These are phyloP conservation scores for Aristolochia contorta DNA, from an alignment of 164 flowering plant genomes.

Conservation along the genomic window DNA sequence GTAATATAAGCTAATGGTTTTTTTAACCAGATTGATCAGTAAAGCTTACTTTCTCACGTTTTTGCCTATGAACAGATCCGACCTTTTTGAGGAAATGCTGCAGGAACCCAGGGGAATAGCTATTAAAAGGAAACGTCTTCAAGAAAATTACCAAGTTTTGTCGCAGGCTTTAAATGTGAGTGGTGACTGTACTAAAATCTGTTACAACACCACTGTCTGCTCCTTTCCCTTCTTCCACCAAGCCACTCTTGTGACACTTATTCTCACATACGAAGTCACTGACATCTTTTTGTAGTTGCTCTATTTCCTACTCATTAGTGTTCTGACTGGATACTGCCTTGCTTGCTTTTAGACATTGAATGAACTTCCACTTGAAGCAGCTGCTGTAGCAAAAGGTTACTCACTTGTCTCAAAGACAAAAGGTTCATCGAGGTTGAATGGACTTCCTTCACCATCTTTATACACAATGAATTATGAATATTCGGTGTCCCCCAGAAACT, in stretches of 20 bases:
- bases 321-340: neutral
- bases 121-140: conserved; percentile 63
- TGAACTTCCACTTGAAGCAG: conserved; percentile 92
- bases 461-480: conserved; percentile 40
- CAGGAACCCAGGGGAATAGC: conserved; percentile 90
- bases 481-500: conserved; percentile 54
- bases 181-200: neutral
- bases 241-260: neutral
- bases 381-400: conserved; percentile 56
- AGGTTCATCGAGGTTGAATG: conserved; percentile 55
- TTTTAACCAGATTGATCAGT: neutral
- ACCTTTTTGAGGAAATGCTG: conserved; percentile 86
- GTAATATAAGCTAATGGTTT: neutral
- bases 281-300: neutral
- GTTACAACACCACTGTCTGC: too few relatives aligned
- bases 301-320: neutral
- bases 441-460: conserved; percentile 24
- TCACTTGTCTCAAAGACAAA: conserved; percentile 47
- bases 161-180: conserved; percentile 84
- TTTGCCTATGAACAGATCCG: conserved; percentile 40
- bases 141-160: conserved; percentile 63
- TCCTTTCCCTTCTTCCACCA: too few relatives aligned
- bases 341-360: conserved; percentile 49
- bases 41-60: neutral
- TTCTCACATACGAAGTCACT: neutral